Percentiles rank a stretch among this genome's conserved stretches.
These are phyloP conservation scores for Limnanthes douglasii DNA, from an alignment of 345 rosid genomes.

Conservation along the genomic window DNA sequence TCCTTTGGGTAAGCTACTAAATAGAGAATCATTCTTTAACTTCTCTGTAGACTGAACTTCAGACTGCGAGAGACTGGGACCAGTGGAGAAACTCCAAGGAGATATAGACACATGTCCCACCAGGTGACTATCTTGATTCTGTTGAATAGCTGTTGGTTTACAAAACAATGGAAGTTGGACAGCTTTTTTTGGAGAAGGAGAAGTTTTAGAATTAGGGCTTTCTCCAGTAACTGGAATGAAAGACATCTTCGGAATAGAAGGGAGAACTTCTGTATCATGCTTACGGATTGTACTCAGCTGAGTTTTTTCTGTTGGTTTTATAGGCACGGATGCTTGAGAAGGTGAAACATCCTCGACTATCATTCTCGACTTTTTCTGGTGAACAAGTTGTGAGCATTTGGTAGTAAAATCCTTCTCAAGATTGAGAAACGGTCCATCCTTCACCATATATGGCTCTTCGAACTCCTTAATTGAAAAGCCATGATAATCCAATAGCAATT, in stretches of 20 bases:
- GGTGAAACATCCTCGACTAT: conserved; percentile 55
- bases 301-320: conserved; percentile 15
- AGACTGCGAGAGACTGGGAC: conserved; percentile 16
- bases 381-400: conserved; percentile 75
- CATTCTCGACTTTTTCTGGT: conserved; percentile 45
- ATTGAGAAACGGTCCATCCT: conserved; percentile 72
- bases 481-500: conserved; percentile 48
- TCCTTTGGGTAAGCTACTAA: conserved; percentile 18
- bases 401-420: conserved; percentile 67
- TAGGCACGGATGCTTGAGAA: conserved; percentile 14
- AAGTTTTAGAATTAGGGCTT: conserved; percentile 23
- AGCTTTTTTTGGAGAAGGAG: conserved; percentile 22
- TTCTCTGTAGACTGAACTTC: conserved; percentile 18
- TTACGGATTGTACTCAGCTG: conserved; percentile 15
- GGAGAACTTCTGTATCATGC: conserved; percentile 14
- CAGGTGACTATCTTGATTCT: conserved; percentile 13
- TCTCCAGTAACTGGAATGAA: conserved; percentile 21
- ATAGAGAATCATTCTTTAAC: conserved; percentile 13
- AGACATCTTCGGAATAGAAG: conserved; percentile 17
- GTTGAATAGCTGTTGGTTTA: conserved; percentile 19
- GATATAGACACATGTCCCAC: conserved; percentile 15
- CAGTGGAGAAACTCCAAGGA: conserved; percentile 22
- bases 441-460: conserved; percentile 91
- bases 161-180: conserved; percentile 9
- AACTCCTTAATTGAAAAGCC: conserved; percentile 65